Evolutionary conservation across 352 stramenopile species (phyloP).

Genomic region (Halophytophthora polymorphica): DNA sequence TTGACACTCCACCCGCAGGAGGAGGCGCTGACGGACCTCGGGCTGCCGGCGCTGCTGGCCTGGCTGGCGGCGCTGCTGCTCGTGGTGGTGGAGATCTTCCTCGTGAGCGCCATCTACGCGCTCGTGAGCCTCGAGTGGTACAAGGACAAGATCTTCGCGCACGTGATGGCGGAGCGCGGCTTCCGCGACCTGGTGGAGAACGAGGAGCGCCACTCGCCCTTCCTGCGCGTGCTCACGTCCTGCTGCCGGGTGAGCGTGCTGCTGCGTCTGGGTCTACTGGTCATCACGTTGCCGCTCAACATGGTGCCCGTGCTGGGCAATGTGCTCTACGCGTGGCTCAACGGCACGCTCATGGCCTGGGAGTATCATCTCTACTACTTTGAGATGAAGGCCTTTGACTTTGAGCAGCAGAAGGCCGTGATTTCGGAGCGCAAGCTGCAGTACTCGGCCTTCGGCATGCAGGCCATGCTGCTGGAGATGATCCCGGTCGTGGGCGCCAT

Average conservation of each 20-base stretch:
- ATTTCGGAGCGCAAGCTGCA: constrained; percentile 32
- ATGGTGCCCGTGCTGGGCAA: constrained; percentile 54
- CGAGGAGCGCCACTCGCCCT: constrained; percentile 36
- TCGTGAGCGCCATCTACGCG: constrained; percentile 49
- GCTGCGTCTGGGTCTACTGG: constrained; percentile 39
- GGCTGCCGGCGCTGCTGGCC: constrained; percentile 38
- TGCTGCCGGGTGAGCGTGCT: constrained; percentile 54
- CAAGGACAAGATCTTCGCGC: constrained; percentile 52
- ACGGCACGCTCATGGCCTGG: constrained; percentile 51
- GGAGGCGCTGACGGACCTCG: constrained; percentile 24
- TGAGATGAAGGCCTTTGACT: constrained; percentile 46
- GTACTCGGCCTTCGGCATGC: constrained; percentile 56
- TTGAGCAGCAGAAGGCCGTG: constrained; percentile 46
- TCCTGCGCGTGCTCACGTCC: constrained; percentile 29
- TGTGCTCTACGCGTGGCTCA: constrained; percentile 54
- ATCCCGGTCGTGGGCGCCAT: constrained; percentile 45
- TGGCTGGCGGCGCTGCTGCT: constrained; percentile 53
- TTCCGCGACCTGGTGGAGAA: constrained; percentile 41
- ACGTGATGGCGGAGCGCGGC: constrained; percentile 38
- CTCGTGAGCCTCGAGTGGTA: constrained; percentile 41
- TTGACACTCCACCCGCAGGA: constrained; percentile 38
- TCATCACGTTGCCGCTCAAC: constrained; percentile 55
- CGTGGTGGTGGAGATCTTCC: constrained; percentile 52
- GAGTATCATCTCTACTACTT: constrained; percentile 63
- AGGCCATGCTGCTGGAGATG: constrained; percentile 56